Evolutionary conservation across 2,329 filamentous ascomycete species (phyloP), one percentile per base, ranked within the genome.

Genomic region (Stagonosporopsis vannaccii): DNA sequence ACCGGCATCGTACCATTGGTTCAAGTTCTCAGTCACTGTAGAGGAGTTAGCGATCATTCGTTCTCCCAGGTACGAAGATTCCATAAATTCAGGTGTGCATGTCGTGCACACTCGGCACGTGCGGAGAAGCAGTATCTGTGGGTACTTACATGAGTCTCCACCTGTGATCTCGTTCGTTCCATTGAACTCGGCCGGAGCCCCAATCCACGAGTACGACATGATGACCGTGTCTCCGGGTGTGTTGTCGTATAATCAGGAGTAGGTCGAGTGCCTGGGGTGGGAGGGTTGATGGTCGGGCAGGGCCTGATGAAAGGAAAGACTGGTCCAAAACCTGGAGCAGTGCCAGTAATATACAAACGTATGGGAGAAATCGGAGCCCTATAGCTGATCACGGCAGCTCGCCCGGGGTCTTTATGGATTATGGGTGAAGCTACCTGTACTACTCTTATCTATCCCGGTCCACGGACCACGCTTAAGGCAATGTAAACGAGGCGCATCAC

Each of bases 1-100:
- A 71, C 95, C 95, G 6, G 92, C 82, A 66, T 91, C 85, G 79
- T 90, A 98, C 91, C 92, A 96, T 86, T 96, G 92, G 84, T 98
- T 98, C 75, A 97, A 79, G 80, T 98, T 97, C 72, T 91, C 88
- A 74, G 81, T 85, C 68, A 83, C 93, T 97, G 74, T 11, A 40
- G 43, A 20, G 64, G 7, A 28, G 46, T 66, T 26, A 63, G 66
- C 56, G 43, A 23, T 15, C 47, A 47, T 4, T 42, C 17, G 28
- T 37, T 19, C 8, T 40, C 12, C 15, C 2, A 23, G n/a, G 19
- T 44, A 22, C 26, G 13, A 25, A 25, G 11, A 28, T 32, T 42
- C 46, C 30, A 44, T 11, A 17, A 33, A 33, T 20, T 37, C n/a
- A 47, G 42, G 46, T 47, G 28, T 43, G 35, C 7, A 51, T 26